Evolutionary conservation across 176 grass and related monocot species (phyloP).

Genomic region (Carex littledalei): DNA sequence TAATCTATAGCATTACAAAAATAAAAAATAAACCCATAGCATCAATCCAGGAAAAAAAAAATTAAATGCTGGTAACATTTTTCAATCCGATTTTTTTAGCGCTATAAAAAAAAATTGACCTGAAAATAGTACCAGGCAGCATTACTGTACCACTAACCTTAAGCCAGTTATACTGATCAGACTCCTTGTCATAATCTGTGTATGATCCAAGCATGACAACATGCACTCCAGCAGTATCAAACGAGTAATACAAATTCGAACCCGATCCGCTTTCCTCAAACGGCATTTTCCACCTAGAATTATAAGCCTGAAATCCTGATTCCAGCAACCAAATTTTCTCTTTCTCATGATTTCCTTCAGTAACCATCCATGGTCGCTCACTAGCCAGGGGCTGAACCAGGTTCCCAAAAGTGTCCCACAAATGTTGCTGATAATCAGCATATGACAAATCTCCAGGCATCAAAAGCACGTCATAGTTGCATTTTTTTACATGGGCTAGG

Average conservation of each 20-base stretch:
- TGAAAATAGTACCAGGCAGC: background rate
- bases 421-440: conserved; percentile 90
- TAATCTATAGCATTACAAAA: too few species aligned
- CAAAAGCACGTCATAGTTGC: conserved; percentile 79
- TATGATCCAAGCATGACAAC: conserved; percentile 93
- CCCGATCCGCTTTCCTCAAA: conserved; percentile 75
- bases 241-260: conserved; percentile 93
- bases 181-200: conserved; percentile 84
- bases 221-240: conserved; percentile 66
- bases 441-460: conserved; percentile 89
- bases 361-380: conserved; percentile 87
- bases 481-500: conserved; percentile 62
- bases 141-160: conserved; percentile 45
- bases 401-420: conserved; percentile 89
- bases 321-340: conserved; percentile 59
- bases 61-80: too few species aligned
- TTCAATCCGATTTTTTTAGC: too few species aligned
- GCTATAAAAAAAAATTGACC: too few species aligned
- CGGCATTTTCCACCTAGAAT: conserved; percentile 97
- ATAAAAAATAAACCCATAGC: too few species aligned
- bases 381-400: conserved; percentile 90
- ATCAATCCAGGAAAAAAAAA: too few species aligned
- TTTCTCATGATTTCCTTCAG: conserved; percentile 97
- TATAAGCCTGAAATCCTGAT: conserved; percentile 79
- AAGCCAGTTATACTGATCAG: conserved; percentile 93